A percentile compares a stretch with the other conserved stretches of the same genome.
phyloP scores from a whole-genome alignment of 768 basidiomycete genomes.

The Leucosporidium scottii region DNA sequence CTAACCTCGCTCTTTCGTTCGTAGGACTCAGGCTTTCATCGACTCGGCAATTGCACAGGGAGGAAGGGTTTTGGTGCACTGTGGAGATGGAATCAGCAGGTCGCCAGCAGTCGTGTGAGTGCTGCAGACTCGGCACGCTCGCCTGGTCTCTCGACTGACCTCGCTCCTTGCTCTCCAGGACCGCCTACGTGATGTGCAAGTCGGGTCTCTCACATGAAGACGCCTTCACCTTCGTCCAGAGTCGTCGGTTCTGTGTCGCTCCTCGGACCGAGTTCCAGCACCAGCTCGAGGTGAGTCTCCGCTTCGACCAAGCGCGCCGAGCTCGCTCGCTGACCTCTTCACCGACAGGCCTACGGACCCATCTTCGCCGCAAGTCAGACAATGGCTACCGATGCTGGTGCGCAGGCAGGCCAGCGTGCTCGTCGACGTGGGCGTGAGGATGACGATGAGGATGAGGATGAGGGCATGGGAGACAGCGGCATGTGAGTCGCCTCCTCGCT shows the following conservation, averaged over 20 bases:
- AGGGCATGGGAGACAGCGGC: conserved; percentile 35
- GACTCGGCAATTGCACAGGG: conserved; percentile 21
- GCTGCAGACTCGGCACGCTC: too few relatives aligned
- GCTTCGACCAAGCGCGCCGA: conserved; percentile 38
- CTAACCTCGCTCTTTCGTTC: background rate
- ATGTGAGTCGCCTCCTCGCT: background rate
- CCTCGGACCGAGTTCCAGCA: conserved; percentile 86
- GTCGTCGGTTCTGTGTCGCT: conserved; percentile 79
- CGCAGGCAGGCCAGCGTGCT: conserved; percentile 45
- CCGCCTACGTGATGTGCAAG: conserved; percentile 37
- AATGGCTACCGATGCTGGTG: conserved; percentile 51
- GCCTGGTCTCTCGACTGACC: background rate
- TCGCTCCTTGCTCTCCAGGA: conserved; percentile 7
- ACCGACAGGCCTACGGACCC: conserved; percentile 77
- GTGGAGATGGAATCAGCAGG: conserved; percentile 38
- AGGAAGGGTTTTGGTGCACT: conserved; percentile 36
- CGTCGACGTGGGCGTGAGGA: conserved; percentile 56
- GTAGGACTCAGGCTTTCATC: conserved; percentile 36
- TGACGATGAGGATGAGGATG: conserved; percentile 59
- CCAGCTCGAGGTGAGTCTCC: conserved; percentile 61
- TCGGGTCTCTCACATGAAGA: conserved; percentile 31
- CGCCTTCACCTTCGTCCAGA: conserved; percentile 37
- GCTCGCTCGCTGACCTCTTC: background rate
- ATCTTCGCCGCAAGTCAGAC: conserved; percentile 76
- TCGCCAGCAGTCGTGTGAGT: conserved; percentile 37